Base-by-base conservation (phyloP, 345 rosid species). In the Boechera stricta region DNA sequence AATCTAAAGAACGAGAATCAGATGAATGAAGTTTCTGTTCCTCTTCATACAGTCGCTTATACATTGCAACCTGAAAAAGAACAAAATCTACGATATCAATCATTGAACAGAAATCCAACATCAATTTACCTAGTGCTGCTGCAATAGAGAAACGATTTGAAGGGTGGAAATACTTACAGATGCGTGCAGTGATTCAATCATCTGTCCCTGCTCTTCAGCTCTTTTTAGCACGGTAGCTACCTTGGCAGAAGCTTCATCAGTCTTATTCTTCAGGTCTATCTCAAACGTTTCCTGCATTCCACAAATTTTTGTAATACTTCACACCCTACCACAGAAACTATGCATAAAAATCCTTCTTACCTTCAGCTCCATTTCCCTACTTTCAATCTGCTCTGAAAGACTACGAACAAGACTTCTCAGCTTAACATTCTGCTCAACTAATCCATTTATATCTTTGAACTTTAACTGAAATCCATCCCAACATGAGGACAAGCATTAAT, bases 351-450 rank as follows among this genome's bases (percentile, higher is more conserved):
- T 39, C 56, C 38, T 10, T 6, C 61, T n/a, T 82, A 94, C 98
- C 98, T 94, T 92, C 73, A 88, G 85, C 64, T 90, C 95, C 82
- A 38, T 69, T 85, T 94, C 98, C 73, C 83, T 84, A 74, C 73
- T 84, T 64, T 84, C 90, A 65, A 90, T 85, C 85, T 90, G 95
- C 55, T 89, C 86, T 61, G 97, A 88, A 72, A 92, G 93, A 82
- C 82, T 82, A 39, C 95, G 92, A 21, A 88, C 95, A 72, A 94
- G 96, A 79, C 83, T 92, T 81, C 98, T 88, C 72, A 94, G 95
- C 73, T 94, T 88, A 61, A 87, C 97, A 86, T 94, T 94, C 85
- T 89, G 98, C 87, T 90, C 98, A 70, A 94, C 97, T 69, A 94
- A 82, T 76, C 98, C 98, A 77, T 87, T 90, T 83, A 94, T 92